Evolutionary conservation across 805 yeast genomes (phyloP).

Genomic region (Sugiyamaella smithiae): DNA sequence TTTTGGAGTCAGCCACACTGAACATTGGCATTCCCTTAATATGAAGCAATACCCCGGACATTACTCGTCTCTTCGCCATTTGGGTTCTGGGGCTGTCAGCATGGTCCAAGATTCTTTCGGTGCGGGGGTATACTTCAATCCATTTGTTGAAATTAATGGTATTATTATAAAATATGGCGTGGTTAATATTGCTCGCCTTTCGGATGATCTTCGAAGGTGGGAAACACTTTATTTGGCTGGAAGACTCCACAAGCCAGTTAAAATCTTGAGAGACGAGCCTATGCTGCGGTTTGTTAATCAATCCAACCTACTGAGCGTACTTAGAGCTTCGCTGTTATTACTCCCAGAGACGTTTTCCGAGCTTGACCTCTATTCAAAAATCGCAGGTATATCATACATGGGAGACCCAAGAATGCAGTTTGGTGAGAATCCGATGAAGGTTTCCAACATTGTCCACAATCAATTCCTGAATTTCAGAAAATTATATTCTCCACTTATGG

Average conservation of each 20-base stretch:
- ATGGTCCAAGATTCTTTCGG: constrained; percentile 60
- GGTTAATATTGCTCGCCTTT: constrained; percentile 57
- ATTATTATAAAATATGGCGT: constrained; percentile 81
- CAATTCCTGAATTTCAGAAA: constrained; percentile 66
- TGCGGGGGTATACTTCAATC: constrained; percentile 93
- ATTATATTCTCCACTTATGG: constrained; percentile 68
- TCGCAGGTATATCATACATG: constrained; percentile 76
- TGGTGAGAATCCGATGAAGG: constrained; percentile 91
- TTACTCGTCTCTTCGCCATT: constrained; percentile 63
- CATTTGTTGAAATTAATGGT: constrained; percentile 67
- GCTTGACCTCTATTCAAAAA: constrained; percentile 65
- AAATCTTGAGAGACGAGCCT: constrained; percentile 62
- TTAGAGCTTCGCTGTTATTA: constrained; percentile 62
- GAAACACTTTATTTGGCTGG: constrained; percentile 84
- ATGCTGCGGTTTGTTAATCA: constrained; percentile 66
- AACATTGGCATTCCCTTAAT: constrained; percentile 74
- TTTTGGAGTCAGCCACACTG: constrained; percentile 71
- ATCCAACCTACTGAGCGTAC: constrained; percentile 72
- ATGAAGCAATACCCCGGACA: constrained; percentile 65
- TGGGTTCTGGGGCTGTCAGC: constrained; percentile 60
- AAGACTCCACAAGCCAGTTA: constrained; percentile 90
- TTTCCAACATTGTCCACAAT: constrained; percentile 75
- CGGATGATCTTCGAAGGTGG: constrained; percentile 81
- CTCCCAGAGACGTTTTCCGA: constrained; percentile 53
- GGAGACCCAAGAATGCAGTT: constrained; percentile 87